These are phyloP conservation scores for Aspergillus fischeri DNA, from an alignment of 2,329 filamentous ascomycete species.

Conservation along the genomic window DNA sequence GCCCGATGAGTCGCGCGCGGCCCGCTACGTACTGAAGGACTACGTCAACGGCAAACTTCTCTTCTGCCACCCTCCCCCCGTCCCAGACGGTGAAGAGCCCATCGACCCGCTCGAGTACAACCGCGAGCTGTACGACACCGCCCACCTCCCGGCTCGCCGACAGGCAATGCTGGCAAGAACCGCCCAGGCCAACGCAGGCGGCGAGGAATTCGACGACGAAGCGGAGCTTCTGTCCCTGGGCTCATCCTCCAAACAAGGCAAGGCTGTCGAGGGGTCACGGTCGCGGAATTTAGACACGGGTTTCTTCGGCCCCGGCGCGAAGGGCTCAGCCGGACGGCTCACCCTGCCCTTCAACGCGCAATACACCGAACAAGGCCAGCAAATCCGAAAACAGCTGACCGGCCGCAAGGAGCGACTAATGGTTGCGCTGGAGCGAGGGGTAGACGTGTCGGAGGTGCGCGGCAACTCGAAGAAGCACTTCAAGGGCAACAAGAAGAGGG, in stretches of 20 bases:
- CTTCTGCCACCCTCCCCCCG: constrained; percentile 82
- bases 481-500: constrained; percentile 37
- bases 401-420: constrained; percentile 77
- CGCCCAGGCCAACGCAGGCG: constrained; percentile 27
- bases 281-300: constrained; percentile 74
- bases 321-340: constrained; percentile 60
- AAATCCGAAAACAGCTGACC: constrained; percentile 70
- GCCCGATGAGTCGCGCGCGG: constrained; percentile 88
- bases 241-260: constrained; percentile 18
- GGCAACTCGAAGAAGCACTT: constrained; percentile 76
- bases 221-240: constrained; percentile 10
- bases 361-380: constrained; percentile 73
- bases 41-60: constrained; percentile 95
- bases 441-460: constrained; percentile 74
- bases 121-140: constrained; percentile 76
- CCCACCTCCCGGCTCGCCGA: constrained; percentile 77
- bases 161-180: constrained; percentile 55
- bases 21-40: constrained; percentile 87
- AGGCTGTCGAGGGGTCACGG: constrained; percentile 63
- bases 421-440: constrained; percentile 75
- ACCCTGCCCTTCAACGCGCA: constrained; percentile 84
- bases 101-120: constrained; percentile 79
- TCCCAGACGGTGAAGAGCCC: constrained; percentile 28
- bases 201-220: constrained; percentile 26
- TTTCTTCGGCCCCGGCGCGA: constrained; percentile 72